phyloP scores from a whole-genome alignment of 768 basidiomycete species.

The Russula abietina region DNA sequence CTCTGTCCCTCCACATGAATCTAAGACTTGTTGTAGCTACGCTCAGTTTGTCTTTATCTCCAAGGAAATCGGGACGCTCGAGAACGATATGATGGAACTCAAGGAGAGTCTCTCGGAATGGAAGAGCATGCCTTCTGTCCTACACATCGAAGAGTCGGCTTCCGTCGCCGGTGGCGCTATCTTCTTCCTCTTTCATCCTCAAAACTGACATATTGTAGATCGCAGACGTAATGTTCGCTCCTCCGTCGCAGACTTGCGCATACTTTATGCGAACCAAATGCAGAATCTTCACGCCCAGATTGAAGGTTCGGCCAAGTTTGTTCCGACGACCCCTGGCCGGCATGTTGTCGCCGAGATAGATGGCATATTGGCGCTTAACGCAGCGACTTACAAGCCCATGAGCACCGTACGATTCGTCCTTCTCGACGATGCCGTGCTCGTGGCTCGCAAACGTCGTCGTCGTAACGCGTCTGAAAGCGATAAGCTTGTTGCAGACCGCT shows the following conservation, averaged over 20 bases:
- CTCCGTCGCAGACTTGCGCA: slow-evolving; percentile 91
- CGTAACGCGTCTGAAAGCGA: slow-evolving; percentile 53
- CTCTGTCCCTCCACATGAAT: not conserved
- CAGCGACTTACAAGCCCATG: slow-evolving; percentile 91
- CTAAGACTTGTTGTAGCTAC: slow-evolving; percentile 52
- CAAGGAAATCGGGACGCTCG: slow-evolving; percentile 92
- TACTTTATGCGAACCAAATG: slow-evolving; percentile 93
- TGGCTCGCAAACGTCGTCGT: slow-evolving; percentile 70
- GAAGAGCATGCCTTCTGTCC: slow-evolving; percentile 89
- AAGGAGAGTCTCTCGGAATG: slow-evolving; percentile 92
- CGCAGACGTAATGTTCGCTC: slow-evolving; percentile 67
- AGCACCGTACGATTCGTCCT: slow-evolving; percentile 86
- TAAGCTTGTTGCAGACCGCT: slow-evolving; percentile 86
- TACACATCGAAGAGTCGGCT: slow-evolving; percentile 83
- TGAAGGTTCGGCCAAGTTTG: slow-evolving; percentile 92
- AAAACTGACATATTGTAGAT: slow-evolving; percentile 31
- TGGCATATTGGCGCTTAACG: slow-evolving; percentile 75
- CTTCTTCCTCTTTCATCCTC: slow-evolving; percentile 15
- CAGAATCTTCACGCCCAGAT: slow-evolving; percentile 83
- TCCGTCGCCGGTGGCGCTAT: slow-evolving; percentile 45
- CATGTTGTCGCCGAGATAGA: slow-evolving; percentile 87
- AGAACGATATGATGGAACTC: slow-evolving; percentile 96
- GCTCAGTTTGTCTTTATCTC: slow-evolving; percentile 95
- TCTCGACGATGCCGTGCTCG: slow-evolving; percentile 84
- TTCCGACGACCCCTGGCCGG: slow-evolving; percentile 83